Evolutionary conservation across 164 flowering plant genomes (phyloP), one percentile per base, ranked within the genome.

Genomic region (Annona cherimola): DNA sequence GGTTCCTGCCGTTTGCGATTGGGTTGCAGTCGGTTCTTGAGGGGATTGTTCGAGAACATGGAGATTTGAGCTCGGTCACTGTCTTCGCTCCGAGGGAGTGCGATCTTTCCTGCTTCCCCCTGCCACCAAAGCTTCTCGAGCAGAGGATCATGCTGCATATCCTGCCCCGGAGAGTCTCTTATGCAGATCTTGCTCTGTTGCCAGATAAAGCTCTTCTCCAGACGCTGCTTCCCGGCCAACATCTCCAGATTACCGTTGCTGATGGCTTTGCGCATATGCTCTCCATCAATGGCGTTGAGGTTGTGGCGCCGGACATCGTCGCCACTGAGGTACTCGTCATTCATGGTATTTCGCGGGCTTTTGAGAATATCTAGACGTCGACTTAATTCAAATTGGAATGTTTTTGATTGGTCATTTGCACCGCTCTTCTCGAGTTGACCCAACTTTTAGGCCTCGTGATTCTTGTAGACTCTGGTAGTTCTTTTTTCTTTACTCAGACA

Each of bases 261-360:
- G 54, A 16, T 57, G 67, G 73, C 44, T 71, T 41, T 35, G 67
- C 45, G 0, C 46, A n/a, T 54, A 69, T 73, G 42, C 20, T 87
- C 69, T 63, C 66, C 50, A 61, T 90, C 60, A 74, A 78, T 64
- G 86, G 89, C 42, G 86, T 83, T 59, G 75, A 79, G 66, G 77
- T 90, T 12, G 70, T 72, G 0, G 80, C 68, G 43, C 89, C 89
- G 0, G 87, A 87, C 61, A 46, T 83, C 14, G 71, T 84, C 68
- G 61, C 74, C 5, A 78, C 87, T 19, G 42, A 75, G 66, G 77
- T 62, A 44, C 84, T 85, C 41, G 76, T 83, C 6, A 45, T 90
- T 43, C 96, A 90, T 81, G 88, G 86, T 77, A 83, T 89, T 77
- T 77, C 89, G 14, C 74, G 80, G 68, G 82, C 84, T 55, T 79